Base-by-base conservation (phyloP, 2,329 filamentous ascomycete genomes). In the Arthrinium puccinioides region DNA sequence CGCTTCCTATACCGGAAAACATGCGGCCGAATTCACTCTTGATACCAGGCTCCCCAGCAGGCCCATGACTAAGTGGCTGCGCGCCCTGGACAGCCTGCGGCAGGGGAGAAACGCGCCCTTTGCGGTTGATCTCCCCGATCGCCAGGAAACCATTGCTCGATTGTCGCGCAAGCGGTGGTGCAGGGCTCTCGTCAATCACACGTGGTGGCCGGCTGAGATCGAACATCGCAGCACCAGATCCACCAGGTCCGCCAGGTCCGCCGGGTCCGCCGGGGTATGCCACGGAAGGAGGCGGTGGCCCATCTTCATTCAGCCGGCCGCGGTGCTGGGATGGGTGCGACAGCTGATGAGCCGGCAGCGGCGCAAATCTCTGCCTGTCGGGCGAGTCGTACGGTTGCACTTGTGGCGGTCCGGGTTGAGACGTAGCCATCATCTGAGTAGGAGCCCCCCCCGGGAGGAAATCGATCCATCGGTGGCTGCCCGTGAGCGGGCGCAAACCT, bases 21-120 rank as follows among this genome's bases (percentile, higher is more conserved):
- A 96, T 94, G 44, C 87, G 82, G 20, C 89, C 89, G 56, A 96
- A 89, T 57, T 96, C 90, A 55, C 82, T 94, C 69, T 96, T 95
- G 54, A 96, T 94, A 29, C 84, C 84, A 9, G 87, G 84, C 57
- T 95, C 88, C 13, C 82, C 84, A 11, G 80, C 78, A 6, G 87
- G 86, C 4, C 84, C 86, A 37, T 84, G 74, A 26, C 84, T 76
- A 50, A 88, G 84, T 13, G 82, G 79, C 57, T 95, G 89, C 2
- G 86, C 89, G 16, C 90, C 90, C 55, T 96, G 89, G 1, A 96
- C 89, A 16, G 90, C 89, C 59, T 96, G 90, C 1, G 90, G 90
- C 13, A 96, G 67, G 2, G 90, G 90, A 8, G 90, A 96, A 26
- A 87, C 73, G 33, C 89, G 81, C 2, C 89, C 89, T 46, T 83